phyloP scores from a whole-genome alignment of 495 filamentous ascomycete species.

The Halenospora varia region DNA sequence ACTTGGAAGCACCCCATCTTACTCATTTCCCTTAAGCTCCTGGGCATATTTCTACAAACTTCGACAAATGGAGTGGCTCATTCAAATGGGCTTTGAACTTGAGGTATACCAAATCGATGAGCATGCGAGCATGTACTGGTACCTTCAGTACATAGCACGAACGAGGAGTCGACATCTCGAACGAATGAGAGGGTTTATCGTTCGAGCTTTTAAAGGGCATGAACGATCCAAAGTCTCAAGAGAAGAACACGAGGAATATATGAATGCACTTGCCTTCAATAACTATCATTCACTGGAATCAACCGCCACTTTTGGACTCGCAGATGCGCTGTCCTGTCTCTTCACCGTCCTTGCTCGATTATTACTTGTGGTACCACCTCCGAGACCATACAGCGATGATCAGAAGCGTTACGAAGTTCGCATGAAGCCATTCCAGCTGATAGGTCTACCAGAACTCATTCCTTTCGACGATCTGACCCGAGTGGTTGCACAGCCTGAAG shows the following conservation, averaged over 20 bases:
- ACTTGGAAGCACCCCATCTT: conserved; percentile 40
- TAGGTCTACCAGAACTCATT: conserved; percentile 68
- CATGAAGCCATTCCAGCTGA: conserved; percentile 79
- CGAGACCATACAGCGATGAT: conserved; percentile 67
- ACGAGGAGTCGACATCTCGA: conserved; percentile 59
- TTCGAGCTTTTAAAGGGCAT: conserved; percentile 29
- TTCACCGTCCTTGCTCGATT: conserved; percentile 65
- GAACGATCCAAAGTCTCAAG: conserved; percentile 15
- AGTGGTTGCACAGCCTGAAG: conserved; percentile 34
- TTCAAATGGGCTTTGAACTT: conserved; percentile 95
- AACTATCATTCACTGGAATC: conserved; percentile 62
- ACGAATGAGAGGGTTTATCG: conserved; percentile 62
- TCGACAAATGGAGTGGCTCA: conserved; percentile 76
- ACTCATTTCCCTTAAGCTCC: conserved; percentile 70
- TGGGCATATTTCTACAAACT: conserved; percentile 92
- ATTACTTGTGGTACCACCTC: conserved; percentile 50
- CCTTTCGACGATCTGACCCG: conserved; percentile 55
- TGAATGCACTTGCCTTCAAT: conserved; percentile 53
- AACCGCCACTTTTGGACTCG: conserved; percentile 63
- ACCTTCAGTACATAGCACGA: conserved; percentile 54
- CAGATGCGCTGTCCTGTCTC: conserved; percentile 60
- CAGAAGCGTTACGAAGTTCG: conserved; percentile 76
- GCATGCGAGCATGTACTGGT: conserved; percentile 87
- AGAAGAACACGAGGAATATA: conserved; percentile 41
- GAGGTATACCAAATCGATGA: conserved; percentile 86